A percentile compares a stretch with the other conserved stretches of the same genome.
These are phyloP conservation scores for Podila verticillata DNA, from an alignment of 192 early-diverging fungal genomes.

Conservation along the genomic window DNA sequence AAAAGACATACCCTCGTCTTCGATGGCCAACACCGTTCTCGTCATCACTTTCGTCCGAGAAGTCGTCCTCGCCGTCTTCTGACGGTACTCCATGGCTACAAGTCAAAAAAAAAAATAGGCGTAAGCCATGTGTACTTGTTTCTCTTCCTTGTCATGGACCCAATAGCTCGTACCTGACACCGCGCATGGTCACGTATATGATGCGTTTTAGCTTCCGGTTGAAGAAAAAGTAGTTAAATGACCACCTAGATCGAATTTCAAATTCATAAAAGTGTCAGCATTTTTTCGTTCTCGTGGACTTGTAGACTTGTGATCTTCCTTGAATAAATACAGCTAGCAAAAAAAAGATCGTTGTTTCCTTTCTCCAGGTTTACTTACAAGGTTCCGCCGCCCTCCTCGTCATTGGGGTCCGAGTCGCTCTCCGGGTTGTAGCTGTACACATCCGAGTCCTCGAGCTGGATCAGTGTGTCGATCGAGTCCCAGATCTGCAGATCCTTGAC, in stretches of 20 bases:
- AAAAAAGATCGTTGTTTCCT: neutral
- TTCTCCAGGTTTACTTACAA: constrained; percentile 16
- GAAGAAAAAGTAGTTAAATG: constrained; percentile 98
- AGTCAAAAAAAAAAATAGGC: neutral
- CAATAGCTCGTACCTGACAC: constrained; percentile 76
- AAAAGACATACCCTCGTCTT: constrained; percentile 22
- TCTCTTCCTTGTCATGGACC: too few relatives aligned
- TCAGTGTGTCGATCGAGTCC: constrained; percentile 86
- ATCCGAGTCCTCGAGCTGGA: constrained; percentile 85
- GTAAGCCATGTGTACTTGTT: too few relatives aligned
- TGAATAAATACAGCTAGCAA: neutral
- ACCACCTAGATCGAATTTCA: constrained; percentile 70
- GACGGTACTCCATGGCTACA: constrained; percentile 42
- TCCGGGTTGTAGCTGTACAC: constrained; percentile 93
- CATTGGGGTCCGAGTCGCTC: constrained; percentile 89
- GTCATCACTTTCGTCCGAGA: constrained; percentile 47
- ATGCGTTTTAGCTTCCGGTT: constrained; percentile 92
- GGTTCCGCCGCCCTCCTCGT: constrained; percentile 80
- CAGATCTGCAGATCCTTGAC: constrained; percentile 80
- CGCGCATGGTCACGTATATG: constrained; percentile 90
- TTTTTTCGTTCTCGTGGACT: too few relatives aligned
- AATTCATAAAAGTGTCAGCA: neutral
- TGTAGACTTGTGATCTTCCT: neutral
- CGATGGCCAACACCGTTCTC: constrained; percentile 32
- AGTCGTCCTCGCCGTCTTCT: constrained; percentile 36